Evolutionary conservation across 306 rosid genomes (phyloP).

Genomic region (Gleditsia sinensis): DNA sequence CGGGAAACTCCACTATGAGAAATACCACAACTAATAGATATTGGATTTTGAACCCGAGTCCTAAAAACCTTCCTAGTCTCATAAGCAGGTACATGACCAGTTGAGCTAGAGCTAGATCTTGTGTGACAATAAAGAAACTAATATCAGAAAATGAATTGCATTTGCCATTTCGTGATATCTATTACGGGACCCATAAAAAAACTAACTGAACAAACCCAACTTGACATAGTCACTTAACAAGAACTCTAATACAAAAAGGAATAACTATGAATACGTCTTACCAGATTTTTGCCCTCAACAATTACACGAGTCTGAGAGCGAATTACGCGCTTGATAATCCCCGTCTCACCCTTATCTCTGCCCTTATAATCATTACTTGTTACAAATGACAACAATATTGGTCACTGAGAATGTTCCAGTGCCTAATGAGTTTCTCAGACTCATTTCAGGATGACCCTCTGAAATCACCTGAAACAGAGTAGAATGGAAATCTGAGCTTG

Average conservation of each 20-base stretch:
- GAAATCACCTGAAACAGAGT: not conserved
- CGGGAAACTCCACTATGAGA: not conserved
- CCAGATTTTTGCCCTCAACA: not conserved
- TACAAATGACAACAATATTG: not conserved
- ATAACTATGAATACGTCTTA: not conserved
- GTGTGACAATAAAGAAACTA: not conserved
- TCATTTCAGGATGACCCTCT: slow-evolving; percentile 48
- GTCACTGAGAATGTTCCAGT: slow-evolving; percentile 72
- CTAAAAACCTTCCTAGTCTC: not conserved
- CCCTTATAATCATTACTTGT: not conserved
- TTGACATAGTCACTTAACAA: not conserved
- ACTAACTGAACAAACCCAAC: not conserved
- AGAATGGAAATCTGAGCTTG: not conserved
- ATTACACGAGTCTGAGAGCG: slow-evolving; percentile 6
- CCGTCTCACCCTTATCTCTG: slow-evolving; percentile 7
- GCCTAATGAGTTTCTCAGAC: slow-evolving; percentile 87
- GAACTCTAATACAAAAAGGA: not conserved
- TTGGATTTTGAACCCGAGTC: not conserved
- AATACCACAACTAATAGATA: not conserved
- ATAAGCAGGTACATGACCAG: not conserved
- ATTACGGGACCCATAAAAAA: not conserved
- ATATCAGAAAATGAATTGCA: not conserved
- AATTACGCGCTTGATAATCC: slow-evolving; percentile 40
- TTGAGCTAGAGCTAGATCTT: not conserved
- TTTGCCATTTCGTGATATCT: not conserved